Evolutionary conservation across 2,329 filamentous ascomycete species (phyloP), one percentile per base, ranked within the genome.

Genomic region (Didymosphaeria variabile): DNA sequence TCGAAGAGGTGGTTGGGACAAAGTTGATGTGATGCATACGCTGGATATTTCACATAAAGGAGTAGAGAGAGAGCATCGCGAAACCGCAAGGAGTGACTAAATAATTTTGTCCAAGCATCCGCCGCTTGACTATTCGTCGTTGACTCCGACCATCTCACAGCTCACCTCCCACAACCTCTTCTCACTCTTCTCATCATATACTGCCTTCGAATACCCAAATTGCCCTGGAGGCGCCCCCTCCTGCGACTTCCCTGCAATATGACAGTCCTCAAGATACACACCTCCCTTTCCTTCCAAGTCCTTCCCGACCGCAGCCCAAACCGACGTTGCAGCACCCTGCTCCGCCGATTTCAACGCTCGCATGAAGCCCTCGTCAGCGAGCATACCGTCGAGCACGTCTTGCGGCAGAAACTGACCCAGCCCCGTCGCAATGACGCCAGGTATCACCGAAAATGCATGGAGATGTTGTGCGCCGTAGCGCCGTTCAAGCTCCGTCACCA

Each of bases 401-500:
- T 55, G 13, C 2, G 45, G 38, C 3, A 58, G 15, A 34, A 54
- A 46, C 15, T 50, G n/a, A 40, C 34, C 45, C 5, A 67, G 29
- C 2, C n/a, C 42, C 1, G 72, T 59, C 5, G 10, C 38, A 29
- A 67, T 65, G 17, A 31, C 55, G n/a, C 85, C 84, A 0, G 85
- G 85, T 55, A 84, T 79, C 9, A 84, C 53, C 21, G 76, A 76
- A 12, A 73, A 64, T 0, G 77, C 82, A 55, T 83, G 82, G 0
- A 86, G 59, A 9, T 81, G 79, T 3, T 73, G 67, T 0, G 69
- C 21, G 1, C 79, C 81, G 63, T 83, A 86, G 0, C 76, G 77
- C 1, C 83, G 77, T 26, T 86, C 83, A 31, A 86, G 75, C 57
- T 84, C 77, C 60, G 82, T 85, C 7, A 84, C 80, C 58, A 83